Conservation (phyloP, 805 yeast species). For the Hagleromyces aurorensis region DNA sequence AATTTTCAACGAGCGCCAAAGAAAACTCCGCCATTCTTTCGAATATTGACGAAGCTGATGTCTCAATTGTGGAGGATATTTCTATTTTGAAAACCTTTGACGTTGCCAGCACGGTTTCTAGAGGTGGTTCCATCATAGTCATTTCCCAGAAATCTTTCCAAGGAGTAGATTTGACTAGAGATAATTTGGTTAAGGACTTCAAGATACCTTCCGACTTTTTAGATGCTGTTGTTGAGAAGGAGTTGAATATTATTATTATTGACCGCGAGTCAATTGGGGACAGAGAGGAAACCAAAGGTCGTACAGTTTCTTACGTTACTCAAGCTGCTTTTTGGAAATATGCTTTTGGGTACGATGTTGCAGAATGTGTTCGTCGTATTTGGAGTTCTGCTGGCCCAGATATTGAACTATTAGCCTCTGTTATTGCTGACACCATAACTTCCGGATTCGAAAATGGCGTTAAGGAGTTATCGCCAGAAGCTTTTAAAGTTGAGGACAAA, state of each 20-base stretch:
- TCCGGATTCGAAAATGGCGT: conserved; percentile 43
- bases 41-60: conserved; percentile 50
- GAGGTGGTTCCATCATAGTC: conserved; percentile 47
- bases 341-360: conserved; percentile 46
- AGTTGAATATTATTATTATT: conserved; percentile 45
- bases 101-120: conserved; percentile 50
- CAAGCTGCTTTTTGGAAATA: conserved; percentile 78
- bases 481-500: conserved; percentile 19
- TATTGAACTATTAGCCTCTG: conserved; percentile 71
- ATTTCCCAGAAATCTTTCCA: conserved; percentile 29
- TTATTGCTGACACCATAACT: conserved; percentile 56
- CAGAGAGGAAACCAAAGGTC: conserved; percentile 64
- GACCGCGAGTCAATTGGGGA: conserved; percentile 60
- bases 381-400: conserved; percentile 76
- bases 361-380: conserved; percentile 65
- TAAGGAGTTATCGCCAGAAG: conserved; percentile 32
- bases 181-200: conserved; percentile 44
- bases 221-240: conserved; percentile 43
- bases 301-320: conserved; percentile 62
- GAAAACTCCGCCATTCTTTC: conserved; percentile 15
- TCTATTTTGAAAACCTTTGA: conserved; percentile 50
- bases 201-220: conserved; percentile 42
- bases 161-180: conserved; percentile 30
- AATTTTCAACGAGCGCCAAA: conserved; percentile 36
- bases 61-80: conserved; percentile 56